Base-by-base conservation (phyloP, 352 stramenopile genomes). In the Pythium phragmiticola region DNA sequence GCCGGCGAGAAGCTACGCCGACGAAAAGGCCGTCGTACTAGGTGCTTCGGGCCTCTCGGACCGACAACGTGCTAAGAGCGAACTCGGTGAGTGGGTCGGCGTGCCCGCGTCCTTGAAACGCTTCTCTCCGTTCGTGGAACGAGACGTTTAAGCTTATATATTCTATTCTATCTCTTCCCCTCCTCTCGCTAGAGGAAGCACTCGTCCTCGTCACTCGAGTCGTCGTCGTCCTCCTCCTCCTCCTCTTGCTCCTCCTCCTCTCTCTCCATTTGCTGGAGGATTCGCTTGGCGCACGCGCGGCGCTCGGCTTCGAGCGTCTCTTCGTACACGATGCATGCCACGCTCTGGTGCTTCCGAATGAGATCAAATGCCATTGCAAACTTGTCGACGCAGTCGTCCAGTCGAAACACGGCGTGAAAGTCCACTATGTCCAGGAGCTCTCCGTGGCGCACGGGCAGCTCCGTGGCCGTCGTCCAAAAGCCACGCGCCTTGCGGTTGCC, bases 331-430 rank as follows among this genome's bases (percentile, higher is more conserved):
- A 89, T 83, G 34, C 76, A 74, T 2, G 68, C 80, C 13, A 91
- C 70, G 23, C 72, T 78, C 13, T 66, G 49, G 13, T 77, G 80
- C 50, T 79, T 77, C 30, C 28, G 63, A 33, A 89, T 65, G 33
- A 89, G 84, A 43, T 86, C 76, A 48, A 75, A 82, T 28, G 78
- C 79, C 82, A 88, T 89, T 1, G 74, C 75, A 57, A 92, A 92
- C 13, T 75, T 77, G 17, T 89, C 75, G 11, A 90, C 73, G 55
- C 79, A 88, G 47, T 90, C 83, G 36, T 78, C 60, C 23, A 90
- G 66, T 4, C 81, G 81, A 50, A 92, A 92, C 23, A 92, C 78
- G 12, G 74, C 68, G 0, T 72, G 34, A 62, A 92, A 90, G 43
- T 89, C 73, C 19, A 87, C 75, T 13, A 74, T 54, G 46, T 74